Conservation (phyloP, 345 rosid species). For the Viola odorata region DNA sequence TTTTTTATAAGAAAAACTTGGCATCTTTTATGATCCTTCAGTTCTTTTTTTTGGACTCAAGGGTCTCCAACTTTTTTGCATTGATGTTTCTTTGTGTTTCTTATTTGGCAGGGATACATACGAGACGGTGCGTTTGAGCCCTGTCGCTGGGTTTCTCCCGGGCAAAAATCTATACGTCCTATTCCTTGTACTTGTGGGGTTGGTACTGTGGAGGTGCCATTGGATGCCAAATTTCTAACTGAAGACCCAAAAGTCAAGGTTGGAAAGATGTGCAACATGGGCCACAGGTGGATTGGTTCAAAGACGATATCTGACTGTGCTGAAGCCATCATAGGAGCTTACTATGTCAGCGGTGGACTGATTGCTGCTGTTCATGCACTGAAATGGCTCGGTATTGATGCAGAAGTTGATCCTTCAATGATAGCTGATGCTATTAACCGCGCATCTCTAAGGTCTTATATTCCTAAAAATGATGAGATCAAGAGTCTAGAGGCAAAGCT, state of each 20-base stretch:
- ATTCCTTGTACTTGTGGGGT: constrained; percentile 64
- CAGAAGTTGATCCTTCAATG: constrained; percentile 39
- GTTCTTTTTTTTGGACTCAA: no score
- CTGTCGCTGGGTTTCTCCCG: constrained; percentile 91
- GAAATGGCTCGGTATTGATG: constrained; percentile 76
- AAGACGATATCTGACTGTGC: constrained; percentile 82
- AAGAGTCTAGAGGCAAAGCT: constrained; percentile 54
- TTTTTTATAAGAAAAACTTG: no score
- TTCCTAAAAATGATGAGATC: constrained; percentile 43
- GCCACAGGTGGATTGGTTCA: constrained; percentile 85
- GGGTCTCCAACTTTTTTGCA: no score
- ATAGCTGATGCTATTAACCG: constrained; percentile 41
- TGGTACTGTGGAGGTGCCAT: constrained; percentile 62
- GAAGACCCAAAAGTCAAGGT: constrained; percentile 42
- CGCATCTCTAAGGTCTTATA: constrained; percentile 40
- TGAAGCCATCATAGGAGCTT: constrained; percentile 83
- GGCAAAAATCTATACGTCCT: constrained; percentile 46
- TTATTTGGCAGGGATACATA: constrained; percentile 55
- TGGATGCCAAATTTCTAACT: constrained; percentile 50
- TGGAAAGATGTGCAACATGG: constrained; percentile 63
- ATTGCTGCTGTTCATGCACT: constrained; percentile 50
- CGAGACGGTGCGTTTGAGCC: constrained; percentile 78
- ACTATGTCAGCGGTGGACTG: constrained; percentile 65
- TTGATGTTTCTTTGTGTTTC: constrained; percentile 6
- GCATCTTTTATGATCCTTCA: no score